Evolutionary conservation across 495 filamentous ascomycete species (phyloP).

Genomic region (Trichoderma orchidacearum): DNA sequence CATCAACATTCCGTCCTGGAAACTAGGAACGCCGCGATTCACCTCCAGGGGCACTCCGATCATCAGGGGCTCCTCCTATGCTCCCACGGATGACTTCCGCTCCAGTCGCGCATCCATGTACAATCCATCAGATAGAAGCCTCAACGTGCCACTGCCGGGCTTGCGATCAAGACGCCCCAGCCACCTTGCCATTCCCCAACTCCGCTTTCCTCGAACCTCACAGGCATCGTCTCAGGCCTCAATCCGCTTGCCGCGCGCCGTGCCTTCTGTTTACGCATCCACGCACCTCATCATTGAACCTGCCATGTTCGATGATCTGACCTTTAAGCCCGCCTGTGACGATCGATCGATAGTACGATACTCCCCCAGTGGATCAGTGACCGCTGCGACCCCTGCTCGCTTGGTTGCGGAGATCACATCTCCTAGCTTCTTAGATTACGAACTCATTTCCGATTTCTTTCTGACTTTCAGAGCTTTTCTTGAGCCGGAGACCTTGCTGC

Average conservation of each 20-base stretch:
- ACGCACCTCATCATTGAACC: slow-evolving; percentile 36
- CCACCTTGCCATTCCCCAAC: slow-evolving; percentile 27
- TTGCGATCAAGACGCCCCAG: slow-evolving; percentile 35
- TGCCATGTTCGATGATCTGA: slow-evolving; percentile 66
- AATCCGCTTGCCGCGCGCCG: slow-evolving; percentile 11
- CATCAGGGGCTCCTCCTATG: slow-evolving; percentile 61
- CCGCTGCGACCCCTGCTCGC: slow-evolving; percentile 79
- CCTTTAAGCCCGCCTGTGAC: slow-evolving; percentile 55
- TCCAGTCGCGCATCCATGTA: slow-evolving; percentile 28
- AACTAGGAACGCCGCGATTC: slow-evolving; percentile 72
- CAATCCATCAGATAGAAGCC: slow-evolving; percentile 11
- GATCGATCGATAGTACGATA: slow-evolving; percentile 77
- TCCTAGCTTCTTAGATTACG: slow-evolving; percentile 90
- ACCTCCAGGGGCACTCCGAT: slow-evolving; percentile 65
- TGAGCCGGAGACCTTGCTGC: slow-evolving; percentile 57
- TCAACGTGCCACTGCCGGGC: slow-evolving; percentile 28
- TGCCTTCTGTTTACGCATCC: slow-evolving; percentile 26
- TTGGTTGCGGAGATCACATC: slow-evolving; percentile 98
- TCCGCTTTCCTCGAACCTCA: slow-evolving; percentile 8
- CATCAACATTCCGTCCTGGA: slow-evolving; percentile 75
- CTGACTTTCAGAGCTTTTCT: slow-evolving; percentile 85
- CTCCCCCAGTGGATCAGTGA: slow-evolving; percentile 59
- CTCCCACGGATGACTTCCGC: slow-evolving; percentile 34
- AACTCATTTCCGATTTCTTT: slow-evolving; percentile 96
- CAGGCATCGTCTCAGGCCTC: slow-evolving; percentile 12